phyloP scores from a whole-genome alignment of 163 green algal genomes.

The Botryococcus braunii region DNA sequence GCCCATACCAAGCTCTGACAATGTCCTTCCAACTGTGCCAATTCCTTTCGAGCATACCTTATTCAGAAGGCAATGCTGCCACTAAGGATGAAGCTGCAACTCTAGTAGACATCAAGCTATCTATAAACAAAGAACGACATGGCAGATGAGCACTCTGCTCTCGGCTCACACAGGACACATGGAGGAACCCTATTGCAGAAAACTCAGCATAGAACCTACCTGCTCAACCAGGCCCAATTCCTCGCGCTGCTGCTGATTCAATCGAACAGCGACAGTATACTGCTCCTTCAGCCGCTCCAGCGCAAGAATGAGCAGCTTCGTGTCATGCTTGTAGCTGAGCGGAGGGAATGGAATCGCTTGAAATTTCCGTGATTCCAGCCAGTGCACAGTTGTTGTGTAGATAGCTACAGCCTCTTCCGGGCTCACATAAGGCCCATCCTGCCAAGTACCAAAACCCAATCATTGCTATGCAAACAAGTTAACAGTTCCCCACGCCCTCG shows the following conservation, averaged over 20 bases:
- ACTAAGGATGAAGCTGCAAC: too few relatives aligned
- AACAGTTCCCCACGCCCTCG: too few relatives aligned
- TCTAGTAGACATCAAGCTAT: too few relatives aligned
- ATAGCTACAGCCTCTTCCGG: slow-evolving; percentile 97
- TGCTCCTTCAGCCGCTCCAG: slow-evolving; percentile 98
- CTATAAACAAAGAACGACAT: too few relatives aligned
- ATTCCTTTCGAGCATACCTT: too few relatives aligned
- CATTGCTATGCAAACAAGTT: too few relatives aligned
- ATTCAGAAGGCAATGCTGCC: too few relatives aligned
- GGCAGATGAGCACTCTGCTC: too few relatives aligned
- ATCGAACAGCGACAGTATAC: slow-evolving; percentile 87
- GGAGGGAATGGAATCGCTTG: slow-evolving; percentile 96
- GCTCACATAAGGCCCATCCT: slow-evolving; percentile 85
- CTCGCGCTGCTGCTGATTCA: slow-evolving; percentile 96
- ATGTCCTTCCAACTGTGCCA: too few relatives aligned
- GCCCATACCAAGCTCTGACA: too few relatives aligned
- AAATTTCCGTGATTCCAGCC: slow-evolving; percentile 97
- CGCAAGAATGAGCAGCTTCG: slow-evolving; percentile 98
- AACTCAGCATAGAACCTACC: slow-evolving; percentile 1
- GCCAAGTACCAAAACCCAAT: slow-evolving; percentile 8
- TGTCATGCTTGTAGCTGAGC: slow-evolving; percentile 99
- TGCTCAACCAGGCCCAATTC: slow-evolving; percentile 91
- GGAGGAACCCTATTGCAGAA: too few relatives aligned
- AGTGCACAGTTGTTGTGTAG: slow-evolving; percentile 99
- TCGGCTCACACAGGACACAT: too few relatives aligned